Evolutionary conservation across 2,329 filamentous ascomycete species (phyloP), one percentile per base, ranked within the genome.

Genomic region (Onygenales sp.): DNA sequence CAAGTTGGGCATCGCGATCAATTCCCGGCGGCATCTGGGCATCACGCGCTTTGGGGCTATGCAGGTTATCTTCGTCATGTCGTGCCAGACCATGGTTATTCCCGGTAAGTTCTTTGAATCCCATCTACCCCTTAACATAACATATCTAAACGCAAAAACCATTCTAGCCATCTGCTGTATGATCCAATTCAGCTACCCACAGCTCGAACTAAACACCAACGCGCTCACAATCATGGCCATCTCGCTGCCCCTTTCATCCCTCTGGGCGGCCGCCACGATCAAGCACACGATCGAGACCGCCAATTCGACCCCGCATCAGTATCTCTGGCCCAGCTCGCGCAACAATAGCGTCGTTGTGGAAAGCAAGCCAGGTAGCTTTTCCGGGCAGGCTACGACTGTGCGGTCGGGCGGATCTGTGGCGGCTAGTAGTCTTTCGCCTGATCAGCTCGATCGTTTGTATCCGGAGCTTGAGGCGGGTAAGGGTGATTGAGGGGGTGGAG

Each of bases 61-160:
- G 74, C 80, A 84, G 59, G 77, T 84, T 53, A 79, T 86, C 56
- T 84, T 84, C 64, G 77, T 85, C 60, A 84, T 85, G 77, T 80
- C 81, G 47, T 82, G 79, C 56, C 83, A 85, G 67, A 85, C 83
- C 1, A 75, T 87, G 74, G 62, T 83, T 36, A 72, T 86, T 56
- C 84, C 84, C 63, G 77, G 83, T 84, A 71, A 67, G 74, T 27
- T 27, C 21, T 5, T 27, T 27, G 21, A 27, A 27, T 27, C 21
- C 21, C 21, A 27, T 59, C 51, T 44, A 55, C 33, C 42, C n/a
- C 53, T 61, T 44, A 42, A 14, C 52, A 27, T 27, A 27, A 27
- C 4, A 27, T 27, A 33, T 54, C 34, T 10, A 21, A 44, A 31
- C 47, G 42, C 52, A 52, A 55, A 27, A 3, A 3, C 21, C 3